A percentile compares a stretch with the other conserved stretches of the same genome.
These are phyloP conservation scores for Boletus semigastroideus DNA, from an alignment of 1,284 basidiomycete genomes.

Conservation along the genomic window DNA sequence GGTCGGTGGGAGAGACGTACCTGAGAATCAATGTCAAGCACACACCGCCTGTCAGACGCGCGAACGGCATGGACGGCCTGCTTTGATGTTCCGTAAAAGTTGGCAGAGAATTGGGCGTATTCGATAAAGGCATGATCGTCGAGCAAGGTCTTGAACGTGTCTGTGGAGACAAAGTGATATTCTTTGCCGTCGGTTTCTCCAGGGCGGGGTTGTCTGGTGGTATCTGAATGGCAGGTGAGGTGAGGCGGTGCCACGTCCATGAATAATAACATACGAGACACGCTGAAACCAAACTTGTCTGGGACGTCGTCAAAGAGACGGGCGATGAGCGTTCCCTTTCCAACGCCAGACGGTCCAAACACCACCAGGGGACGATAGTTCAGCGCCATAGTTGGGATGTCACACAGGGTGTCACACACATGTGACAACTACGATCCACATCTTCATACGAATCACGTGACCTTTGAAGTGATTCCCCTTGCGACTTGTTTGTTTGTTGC, in stretches of 20 bases:
- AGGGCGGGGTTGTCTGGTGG: conserved; percentile 82
- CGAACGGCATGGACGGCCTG: conserved; percentile 61
- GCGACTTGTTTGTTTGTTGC: conserved; percentile 1
- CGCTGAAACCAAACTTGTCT: conserved; percentile 88
- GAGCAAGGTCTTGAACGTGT: conserved; percentile 65
- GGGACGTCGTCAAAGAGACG: conserved; percentile 84
- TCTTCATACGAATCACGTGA: conserved; percentile 1
- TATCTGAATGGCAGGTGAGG: conserved; percentile 37
- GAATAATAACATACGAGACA: conserved; percentile 72
- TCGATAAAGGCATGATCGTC: conserved; percentile 69
- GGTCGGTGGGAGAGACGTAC: conserved; percentile 32
- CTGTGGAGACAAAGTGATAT: conserved; percentile 70
- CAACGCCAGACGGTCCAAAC: conserved; percentile 88
- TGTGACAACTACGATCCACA: too few relatives aligned
- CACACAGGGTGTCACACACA: conserved; percentile 1
- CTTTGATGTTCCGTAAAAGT: conserved; percentile 91
- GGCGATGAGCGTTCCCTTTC: conserved; percentile 90
- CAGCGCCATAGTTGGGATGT: conserved; percentile 32
- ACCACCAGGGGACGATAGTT: conserved; percentile 62
- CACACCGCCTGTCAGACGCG: conserved; percentile 70
- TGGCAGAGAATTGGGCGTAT: conserved; percentile 85
- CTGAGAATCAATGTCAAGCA: conserved; percentile 97
- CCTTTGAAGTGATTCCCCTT: not conserved
- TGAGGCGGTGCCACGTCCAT: not conserved
- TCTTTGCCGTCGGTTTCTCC: conserved; percentile 84